Evolutionary conservation across 192 early-diverging fungal species (phyloP).

Genomic region (Linderina pennispora): DNA sequence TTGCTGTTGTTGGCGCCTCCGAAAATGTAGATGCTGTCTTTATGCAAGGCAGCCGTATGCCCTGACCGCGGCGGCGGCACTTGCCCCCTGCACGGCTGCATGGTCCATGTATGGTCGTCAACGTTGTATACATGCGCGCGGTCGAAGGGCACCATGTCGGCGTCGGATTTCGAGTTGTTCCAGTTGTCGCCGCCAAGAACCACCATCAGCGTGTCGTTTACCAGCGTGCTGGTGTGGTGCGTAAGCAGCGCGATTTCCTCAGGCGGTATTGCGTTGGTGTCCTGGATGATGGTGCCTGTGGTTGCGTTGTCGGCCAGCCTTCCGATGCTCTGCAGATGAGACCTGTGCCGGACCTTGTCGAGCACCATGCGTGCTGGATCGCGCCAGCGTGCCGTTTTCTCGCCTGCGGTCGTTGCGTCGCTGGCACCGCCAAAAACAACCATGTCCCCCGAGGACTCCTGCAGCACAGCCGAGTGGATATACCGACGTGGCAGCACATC

Average conservation of each 20-base stretch:
- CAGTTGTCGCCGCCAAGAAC: conserved; percentile 26
- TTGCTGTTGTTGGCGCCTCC: too few relatives aligned
- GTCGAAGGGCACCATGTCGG: too few relatives aligned
- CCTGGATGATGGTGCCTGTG: conserved; percentile 17
- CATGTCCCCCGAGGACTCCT: conserved; percentile 32
- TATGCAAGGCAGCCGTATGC: too few relatives aligned
- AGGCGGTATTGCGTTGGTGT: conserved; percentile 19
- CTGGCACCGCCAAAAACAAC: conserved; percentile 38
- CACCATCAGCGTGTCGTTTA: conserved; percentile 37
- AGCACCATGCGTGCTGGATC: background rate
- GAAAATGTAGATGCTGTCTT: too few relatives aligned
- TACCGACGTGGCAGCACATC: conserved; percentile 26
- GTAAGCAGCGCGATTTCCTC: conserved; percentile 6
- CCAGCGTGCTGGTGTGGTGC: conserved; percentile 25
- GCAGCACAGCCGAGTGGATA: conserved; percentile 29
- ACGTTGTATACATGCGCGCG: too few relatives aligned
- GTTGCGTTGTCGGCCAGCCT: background rate
- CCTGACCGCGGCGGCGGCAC: too few relatives aligned
- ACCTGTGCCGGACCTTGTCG: background rate
- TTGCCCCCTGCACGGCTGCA: too few relatives aligned
- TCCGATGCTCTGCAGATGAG: background rate
- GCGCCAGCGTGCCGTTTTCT: background rate
- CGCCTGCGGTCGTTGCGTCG: conserved; percentile 16
- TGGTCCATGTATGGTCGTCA: too few relatives aligned
- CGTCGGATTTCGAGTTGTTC: too few relatives aligned